Percentiles rank a stretch among this genome's conserved stretches.
Conservation (phyloP, 73 alveolate genomes). For the Stentor roeselii region DNA sequence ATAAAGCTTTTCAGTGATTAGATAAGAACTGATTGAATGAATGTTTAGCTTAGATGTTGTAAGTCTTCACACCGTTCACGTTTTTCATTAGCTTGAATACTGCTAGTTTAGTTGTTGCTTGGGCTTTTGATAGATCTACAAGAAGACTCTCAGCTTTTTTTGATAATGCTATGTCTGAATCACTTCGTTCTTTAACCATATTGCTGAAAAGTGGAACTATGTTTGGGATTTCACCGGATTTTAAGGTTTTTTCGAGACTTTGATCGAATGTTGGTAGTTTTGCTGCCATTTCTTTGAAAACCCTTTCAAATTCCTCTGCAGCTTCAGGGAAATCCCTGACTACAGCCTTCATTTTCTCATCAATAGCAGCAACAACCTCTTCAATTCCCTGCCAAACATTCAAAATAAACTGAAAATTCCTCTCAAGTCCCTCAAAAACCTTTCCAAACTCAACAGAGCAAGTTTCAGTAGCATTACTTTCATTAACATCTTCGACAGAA, state of each 20-base stretch:
- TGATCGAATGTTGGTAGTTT: background rate
- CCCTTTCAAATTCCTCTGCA: background rate
- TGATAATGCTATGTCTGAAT: background rate
- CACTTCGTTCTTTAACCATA: conserved; percentile 2
- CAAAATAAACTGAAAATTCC: background rate
- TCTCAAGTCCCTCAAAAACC: background rate
- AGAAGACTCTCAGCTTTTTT: background rate
- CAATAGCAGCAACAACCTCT: background rate
- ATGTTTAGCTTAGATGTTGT: background rate
- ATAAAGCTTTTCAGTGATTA: background rate
- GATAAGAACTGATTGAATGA: too few relatives aligned
- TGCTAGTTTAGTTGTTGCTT: background rate
- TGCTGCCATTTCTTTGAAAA: background rate
- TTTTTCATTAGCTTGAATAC: background rate
- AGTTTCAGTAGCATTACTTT: background rate
- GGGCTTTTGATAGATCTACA: background rate
- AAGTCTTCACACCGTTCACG: background rate
- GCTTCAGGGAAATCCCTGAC: background rate
- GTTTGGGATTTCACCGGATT: background rate
- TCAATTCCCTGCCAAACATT: background rate
- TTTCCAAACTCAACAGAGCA: conserved; percentile 3
- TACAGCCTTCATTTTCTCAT: background rate
- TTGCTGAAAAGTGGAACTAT: background rate
- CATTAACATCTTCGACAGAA: background rate
- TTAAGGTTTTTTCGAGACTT: background rate